These are phyloP conservation scores for Mycosphaerella arachidis DNA, from an alignment of 2,329 filamentous ascomycete genomes.

Conservation along the genomic window DNA sequence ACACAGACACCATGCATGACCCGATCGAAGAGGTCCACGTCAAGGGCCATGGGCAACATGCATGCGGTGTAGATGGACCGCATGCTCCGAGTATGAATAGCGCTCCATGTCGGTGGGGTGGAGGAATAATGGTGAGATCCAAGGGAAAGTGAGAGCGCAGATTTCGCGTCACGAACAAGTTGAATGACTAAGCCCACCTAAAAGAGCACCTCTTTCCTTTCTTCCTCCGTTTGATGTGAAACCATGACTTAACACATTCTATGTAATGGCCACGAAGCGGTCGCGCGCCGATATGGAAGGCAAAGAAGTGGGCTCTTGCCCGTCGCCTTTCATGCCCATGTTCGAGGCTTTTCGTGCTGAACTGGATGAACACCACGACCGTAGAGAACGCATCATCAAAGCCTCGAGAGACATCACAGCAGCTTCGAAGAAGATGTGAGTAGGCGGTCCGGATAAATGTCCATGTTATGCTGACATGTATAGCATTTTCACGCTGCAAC, in stretches of 20 bases:
- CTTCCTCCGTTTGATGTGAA: background rate
- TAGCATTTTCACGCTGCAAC: slow-evolving; percentile 80
- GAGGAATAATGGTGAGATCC: background rate
- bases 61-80: background rate
- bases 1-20: slow-evolving; percentile 2
- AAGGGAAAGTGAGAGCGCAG: too few species aligned
- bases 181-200: too few species aligned
- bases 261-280: slow-evolving; percentile 14
- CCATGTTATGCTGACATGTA: slow-evolving; percentile 16
- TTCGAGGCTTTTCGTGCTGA: slow-evolving; percentile 83
- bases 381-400: slow-evolving; percentile 85
- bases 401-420: slow-evolving; percentile 88
- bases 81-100: background rate
- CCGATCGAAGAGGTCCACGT: background rate
- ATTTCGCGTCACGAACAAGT: too few species aligned
- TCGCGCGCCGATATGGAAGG: slow-evolving; percentile 21
- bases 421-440: slow-evolving; percentile 92
- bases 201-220: background rate
- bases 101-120: background rate
- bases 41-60: background rate
- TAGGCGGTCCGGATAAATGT: slow-evolving; percentile 16
- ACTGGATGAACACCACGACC: slow-evolving; percentile 90
- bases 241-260: background rate
- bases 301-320: slow-evolving; percentile 7
- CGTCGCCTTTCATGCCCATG: slow-evolving; percentile 58